Evolutionary conservation across 345 rosid species (phyloP).

Genomic region (Odontarrhena argentea): DNA sequence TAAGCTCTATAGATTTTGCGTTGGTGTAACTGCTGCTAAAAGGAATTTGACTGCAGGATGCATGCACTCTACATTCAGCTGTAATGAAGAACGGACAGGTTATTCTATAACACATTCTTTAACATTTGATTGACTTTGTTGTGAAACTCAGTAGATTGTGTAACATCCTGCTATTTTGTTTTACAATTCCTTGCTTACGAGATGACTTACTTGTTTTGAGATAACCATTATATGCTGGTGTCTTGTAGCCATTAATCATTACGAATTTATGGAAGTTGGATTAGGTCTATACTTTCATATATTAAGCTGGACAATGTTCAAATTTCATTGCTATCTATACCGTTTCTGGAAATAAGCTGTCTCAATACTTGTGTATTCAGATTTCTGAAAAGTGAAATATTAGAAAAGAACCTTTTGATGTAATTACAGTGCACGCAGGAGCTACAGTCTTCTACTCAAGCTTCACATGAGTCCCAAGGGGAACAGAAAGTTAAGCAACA

Average conservation of each 20-base stretch:
- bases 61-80: slow-evolving; percentile 23
- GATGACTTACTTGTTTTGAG: not conserved
- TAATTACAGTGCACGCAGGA: slow-evolving; percentile 61
- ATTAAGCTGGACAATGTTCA: not conserved
- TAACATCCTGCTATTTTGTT: not conserved
- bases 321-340: not conserved
- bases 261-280: slow-evolving; percentile 5
- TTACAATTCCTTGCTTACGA: slow-evolving; percentile 13
- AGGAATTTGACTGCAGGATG: slow-evolving; percentile 23
- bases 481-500: slow-evolving; percentile 69
- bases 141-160: not conserved
- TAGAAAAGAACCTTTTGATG: slow-evolving; percentile 5
- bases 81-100: slow-evolving; percentile 45
- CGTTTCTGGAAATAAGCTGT: too few relatives aligned
- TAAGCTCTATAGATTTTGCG: slow-evolving; percentile 19
- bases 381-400: slow-evolving; percentile 1
- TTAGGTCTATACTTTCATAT: slow-evolving; percentile 11
- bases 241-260: not conserved
- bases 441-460: slow-evolving; percentile 66
- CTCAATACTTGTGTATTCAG: slow-evolving; percentile 1
- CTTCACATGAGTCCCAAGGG: slow-evolving; percentile 77
- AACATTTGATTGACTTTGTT: slow-evolving; percentile 14
- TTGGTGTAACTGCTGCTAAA: slow-evolving; percentile 25
- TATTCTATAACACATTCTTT: slow-evolving; percentile 5
- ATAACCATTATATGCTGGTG: not conserved